Evolutionary conservation across 2,329 filamentous ascomycete genomes (phyloP).

Genomic region (Mariannaea elegans): DNA sequence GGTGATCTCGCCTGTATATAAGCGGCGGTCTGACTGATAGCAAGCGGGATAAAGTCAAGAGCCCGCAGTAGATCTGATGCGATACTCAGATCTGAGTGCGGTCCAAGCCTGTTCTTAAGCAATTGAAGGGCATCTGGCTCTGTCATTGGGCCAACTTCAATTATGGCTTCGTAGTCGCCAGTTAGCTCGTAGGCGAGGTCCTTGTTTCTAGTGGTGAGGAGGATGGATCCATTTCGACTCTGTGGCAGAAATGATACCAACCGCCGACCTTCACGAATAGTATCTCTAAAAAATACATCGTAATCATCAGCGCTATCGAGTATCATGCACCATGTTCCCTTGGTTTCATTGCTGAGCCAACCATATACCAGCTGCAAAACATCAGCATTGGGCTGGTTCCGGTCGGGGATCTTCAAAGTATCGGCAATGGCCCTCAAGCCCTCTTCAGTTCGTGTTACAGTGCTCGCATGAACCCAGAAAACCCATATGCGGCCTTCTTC

Average conservation of each 20-base stretch:
- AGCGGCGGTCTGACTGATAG: background rate
- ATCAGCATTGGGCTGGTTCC: background rate
- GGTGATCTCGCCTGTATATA: background rate
- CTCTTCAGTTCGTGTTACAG: background rate
- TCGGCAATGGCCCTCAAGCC: conserved; percentile 3
- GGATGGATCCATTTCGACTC: conserved; percentile 2
- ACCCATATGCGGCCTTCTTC: conserved; percentile 39
- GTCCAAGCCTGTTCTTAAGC: background rate
- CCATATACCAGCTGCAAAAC: background rate
- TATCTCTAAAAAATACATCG: background rate
- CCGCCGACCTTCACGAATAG: no score
- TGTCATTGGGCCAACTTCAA: background rate
- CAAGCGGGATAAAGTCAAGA: background rate
- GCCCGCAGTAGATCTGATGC: background rate
- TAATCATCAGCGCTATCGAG: background rate
- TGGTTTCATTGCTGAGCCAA: background rate
- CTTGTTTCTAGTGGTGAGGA: background rate
- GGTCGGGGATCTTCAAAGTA: background rate
- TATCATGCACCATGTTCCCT: background rate
- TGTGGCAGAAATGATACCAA: background rate
- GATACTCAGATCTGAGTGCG: background rate
- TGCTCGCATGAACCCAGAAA: conserved; percentile 43
- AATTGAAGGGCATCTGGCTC: background rate
- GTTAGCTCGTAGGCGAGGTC: background rate
- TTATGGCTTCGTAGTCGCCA: background rate